Percentiles rank a stretch among this genome's conserved stretches.
Conservation (phyloP, 345 rosid species). For the Corymbia maculata region DNA sequence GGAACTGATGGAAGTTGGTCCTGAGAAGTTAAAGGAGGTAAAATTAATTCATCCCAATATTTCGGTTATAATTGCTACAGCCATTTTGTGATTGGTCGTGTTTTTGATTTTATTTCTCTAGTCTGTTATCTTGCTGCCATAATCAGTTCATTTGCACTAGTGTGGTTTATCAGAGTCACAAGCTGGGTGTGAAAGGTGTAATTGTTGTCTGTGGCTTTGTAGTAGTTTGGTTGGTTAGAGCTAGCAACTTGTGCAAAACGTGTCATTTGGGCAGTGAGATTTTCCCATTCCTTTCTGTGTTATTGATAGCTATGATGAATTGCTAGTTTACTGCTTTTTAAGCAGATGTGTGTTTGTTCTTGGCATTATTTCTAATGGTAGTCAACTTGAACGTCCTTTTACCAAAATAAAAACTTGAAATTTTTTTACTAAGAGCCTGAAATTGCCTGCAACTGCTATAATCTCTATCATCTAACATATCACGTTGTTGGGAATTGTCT, state of each 20-base stretch:
- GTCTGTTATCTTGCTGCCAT: background rate
- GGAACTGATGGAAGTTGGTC: constrained; percentile 84
- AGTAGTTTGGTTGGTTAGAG: background rate
- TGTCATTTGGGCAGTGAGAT: background rate
- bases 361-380: background rate
- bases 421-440: background rate
- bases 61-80: background rate
- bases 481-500: background rate
- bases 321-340: background rate
- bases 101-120: background rate
- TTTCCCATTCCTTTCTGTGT: background rate
- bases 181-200: background rate
- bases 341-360: background rate
- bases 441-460: background rate
- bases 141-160: background rate
- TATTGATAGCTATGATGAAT: background rate
- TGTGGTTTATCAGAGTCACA: background rate
- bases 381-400: background rate
- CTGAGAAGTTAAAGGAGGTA: constrained; percentile 88
- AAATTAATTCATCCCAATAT: background rate
- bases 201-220: background rate
- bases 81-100: background rate
- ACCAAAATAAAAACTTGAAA: background rate
- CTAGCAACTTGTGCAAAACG: background rate
- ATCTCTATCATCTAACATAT: background rate